Conservation (phyloP, 2,329 filamentous ascomycete species). For the Atkinsonella hypoxylon region DNA sequence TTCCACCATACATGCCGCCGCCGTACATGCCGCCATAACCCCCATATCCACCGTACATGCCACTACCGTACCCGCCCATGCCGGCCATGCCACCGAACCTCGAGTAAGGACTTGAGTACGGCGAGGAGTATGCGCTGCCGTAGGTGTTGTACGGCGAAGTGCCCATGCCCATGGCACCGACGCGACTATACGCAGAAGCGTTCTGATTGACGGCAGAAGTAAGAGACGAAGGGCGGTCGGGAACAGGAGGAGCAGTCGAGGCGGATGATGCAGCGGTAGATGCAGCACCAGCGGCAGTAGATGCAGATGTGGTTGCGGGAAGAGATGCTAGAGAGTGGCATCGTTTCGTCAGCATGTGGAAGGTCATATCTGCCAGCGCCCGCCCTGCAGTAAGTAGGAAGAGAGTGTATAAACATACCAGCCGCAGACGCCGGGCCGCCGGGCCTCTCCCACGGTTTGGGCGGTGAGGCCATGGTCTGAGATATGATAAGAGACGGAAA, state of each 20-base stretch:
- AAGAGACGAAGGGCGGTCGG: conserved; percentile 69
- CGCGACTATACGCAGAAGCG: conserved; percentile 64
- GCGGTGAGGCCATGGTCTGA: conserved; percentile 61
- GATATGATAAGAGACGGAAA: background rate
- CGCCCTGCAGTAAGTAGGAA: too few relatives aligned
- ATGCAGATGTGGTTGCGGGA: conserved; percentile 24
- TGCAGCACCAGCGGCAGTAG: conserved; percentile 24
- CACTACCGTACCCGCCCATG: conserved; percentile 23
- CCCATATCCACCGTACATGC: conserved; percentile 22
- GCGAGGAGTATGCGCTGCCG: conserved; percentile 25
- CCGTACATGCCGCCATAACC: conserved; percentile 27
- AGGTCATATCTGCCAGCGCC: conserved; percentile 1
- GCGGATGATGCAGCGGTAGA: conserved; percentile 26
- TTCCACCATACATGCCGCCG: conserved; percentile 21
- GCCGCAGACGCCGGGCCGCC: conserved; percentile 41
- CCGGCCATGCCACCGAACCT: conserved; percentile 32
- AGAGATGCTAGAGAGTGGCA: conserved; percentile 14
- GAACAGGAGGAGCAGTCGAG: conserved; percentile 54
- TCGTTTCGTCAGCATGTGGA: conserved; percentile 14
- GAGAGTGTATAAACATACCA: conserved; percentile 27
- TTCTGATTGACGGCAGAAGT: conserved; percentile 76
- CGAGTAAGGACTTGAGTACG: conserved; percentile 30
- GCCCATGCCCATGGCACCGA: conserved; percentile 30
- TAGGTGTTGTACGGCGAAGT: conserved; percentile 37
- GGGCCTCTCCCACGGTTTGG: conserved; percentile 91